Evolutionary conservation across 495 filamentous ascomycete genomes (phyloP).

Genomic region (Aspergillus indologenus): DNA sequence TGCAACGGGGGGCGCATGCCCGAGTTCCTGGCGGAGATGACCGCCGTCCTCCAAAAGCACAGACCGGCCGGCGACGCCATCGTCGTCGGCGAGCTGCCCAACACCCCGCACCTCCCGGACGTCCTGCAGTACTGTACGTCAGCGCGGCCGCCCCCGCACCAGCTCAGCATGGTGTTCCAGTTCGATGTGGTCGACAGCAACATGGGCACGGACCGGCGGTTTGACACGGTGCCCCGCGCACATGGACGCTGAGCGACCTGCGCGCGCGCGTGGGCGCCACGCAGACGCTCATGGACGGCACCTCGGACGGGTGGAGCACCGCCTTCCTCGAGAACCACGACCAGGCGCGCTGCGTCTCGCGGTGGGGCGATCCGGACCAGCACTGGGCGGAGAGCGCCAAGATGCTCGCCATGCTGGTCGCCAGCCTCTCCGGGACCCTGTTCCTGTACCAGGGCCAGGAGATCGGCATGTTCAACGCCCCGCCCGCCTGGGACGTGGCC

Average conservation of each 20-base stretch:
- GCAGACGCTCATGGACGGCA: slow-evolving; percentile 47
- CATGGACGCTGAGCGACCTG: slow-evolving; percentile 43
- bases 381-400: slow-evolving; percentile 48
- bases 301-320: slow-evolving; percentile 49
- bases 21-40: slow-evolving; percentile 50
- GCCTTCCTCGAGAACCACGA: slow-evolving; percentile 62
- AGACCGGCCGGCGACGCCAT: slow-evolving; percentile 25
- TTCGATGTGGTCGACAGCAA: slow-evolving; percentile 52
- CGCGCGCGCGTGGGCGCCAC: slow-evolving; percentile 33
- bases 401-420: slow-evolving; percentile 53
- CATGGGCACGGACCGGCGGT: slow-evolving; percentile 34
- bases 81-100: slow-evolving; percentile 53
- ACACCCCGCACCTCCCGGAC: slow-evolving; percentile 38
- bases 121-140: slow-evolving; percentile 49
- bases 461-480: slow-evolving; percentile 65
- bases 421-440: slow-evolving; percentile 57
- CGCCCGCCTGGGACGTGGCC: slow-evolving; percentile 53
- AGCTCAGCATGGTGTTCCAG: slow-evolving; percentile 56
- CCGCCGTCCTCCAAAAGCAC: slow-evolving; percentile 43
- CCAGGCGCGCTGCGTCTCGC: slow-evolving; percentile 53
- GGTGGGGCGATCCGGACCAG: slow-evolving; percentile 43
- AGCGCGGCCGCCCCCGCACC: slow-evolving; percentile 36
- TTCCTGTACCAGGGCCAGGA: slow-evolving; percentile 71
- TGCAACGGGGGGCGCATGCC: slow-evolving; percentile 59
- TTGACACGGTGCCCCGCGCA: slow-evolving; percentile 34